Percentiles rank a stretch among this genome's conserved stretches.
phyloP scores from a whole-genome alignment of 371 early-diverging fungal genomes.

The Mortierella sp. region DNA sequence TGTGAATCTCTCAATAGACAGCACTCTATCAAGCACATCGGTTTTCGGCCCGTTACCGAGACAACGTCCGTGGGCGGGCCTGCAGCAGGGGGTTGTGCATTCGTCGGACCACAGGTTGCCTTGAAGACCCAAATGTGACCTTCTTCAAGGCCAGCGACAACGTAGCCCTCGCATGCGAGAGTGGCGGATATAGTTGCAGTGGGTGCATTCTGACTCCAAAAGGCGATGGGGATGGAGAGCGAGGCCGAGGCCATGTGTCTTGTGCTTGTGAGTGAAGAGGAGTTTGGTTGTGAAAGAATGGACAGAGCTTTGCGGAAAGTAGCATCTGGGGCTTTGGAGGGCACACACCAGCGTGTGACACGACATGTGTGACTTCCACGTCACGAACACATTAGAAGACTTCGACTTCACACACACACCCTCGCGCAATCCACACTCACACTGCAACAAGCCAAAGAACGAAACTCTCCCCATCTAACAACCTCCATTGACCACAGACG shows the following conservation, averaged over 20 bases:
- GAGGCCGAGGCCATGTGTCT: constrained; percentile 34
- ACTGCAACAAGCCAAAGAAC: neutral
- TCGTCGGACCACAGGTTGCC: neutral
- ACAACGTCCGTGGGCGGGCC: neutral
- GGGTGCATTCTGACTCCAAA: constrained; percentile 37
- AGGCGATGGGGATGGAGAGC: constrained; percentile 52
- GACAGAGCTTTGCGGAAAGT: neutral
- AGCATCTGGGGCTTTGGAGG: no score
- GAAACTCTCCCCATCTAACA: neutral
- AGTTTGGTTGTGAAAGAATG: neutral
- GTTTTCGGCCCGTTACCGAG: constrained; percentile 8
- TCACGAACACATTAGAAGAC: neutral
- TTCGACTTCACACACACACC: neutral
- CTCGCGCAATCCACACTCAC: neutral
- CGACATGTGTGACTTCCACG: neutral
- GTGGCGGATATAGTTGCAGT: constrained; percentile 30
- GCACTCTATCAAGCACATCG: neutral
- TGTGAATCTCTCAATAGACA: neutral
- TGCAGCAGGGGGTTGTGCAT: neutral
- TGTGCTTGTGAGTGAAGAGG: neutral
- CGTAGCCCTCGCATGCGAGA: constrained; percentile 39
- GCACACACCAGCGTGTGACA: neutral
- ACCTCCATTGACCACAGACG: neutral
- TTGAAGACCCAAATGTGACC: constrained; percentile 72
- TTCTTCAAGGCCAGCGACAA: constrained; percentile 71